Percentiles rank a stretch among this genome's conserved stretches.
Conservation (phyloP, 2,329 filamentous ascomycete genomes). For the Nemania sp. region DNA sequence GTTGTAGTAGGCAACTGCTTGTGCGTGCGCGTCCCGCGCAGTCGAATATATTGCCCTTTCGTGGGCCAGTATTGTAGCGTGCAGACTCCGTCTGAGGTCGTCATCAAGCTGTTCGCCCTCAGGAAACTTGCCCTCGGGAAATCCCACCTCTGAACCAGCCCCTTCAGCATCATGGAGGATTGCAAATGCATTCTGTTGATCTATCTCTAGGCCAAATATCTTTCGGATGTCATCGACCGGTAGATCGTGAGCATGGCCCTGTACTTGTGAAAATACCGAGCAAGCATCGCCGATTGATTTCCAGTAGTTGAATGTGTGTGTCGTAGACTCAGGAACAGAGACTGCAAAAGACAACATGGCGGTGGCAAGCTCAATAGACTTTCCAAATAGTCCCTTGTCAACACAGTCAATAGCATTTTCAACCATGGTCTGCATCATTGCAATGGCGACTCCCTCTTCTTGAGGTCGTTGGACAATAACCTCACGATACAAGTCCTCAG, state of each 20-base stretch:
- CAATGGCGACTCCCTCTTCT: slow-evolving; percentile 86
- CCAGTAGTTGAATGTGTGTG: slow-evolving; percentile 90
- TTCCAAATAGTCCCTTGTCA: slow-evolving; percentile 84
- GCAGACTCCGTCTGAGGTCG: slow-evolving; percentile 62
- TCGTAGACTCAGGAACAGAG: slow-evolving; percentile 61
- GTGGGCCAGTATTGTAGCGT: slow-evolving; percentile 78
- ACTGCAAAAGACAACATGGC: slow-evolving; percentile 71
- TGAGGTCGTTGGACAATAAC: slow-evolving; percentile 69
- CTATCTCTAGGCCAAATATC: slow-evolving; percentile 60
- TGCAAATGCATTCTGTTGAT: slow-evolving; percentile 58
- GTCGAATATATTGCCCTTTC: slow-evolving; percentile 81
- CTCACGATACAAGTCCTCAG: slow-evolving; percentile 73
- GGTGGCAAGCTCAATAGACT: slow-evolving; percentile 71
- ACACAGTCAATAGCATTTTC: slow-evolving; percentile 79
- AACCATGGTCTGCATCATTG: slow-evolving; percentile 83
- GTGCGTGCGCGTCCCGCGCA: slow-evolving; percentile 76
- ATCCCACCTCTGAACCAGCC: slow-evolving; percentile 50
- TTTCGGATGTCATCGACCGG: slow-evolving; percentile 60
- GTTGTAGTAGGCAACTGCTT: slow-evolving; percentile 97
- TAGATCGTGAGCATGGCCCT: slow-evolving; percentile 65
- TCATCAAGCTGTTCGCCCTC: slow-evolving; percentile 52
- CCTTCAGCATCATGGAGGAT: slow-evolving; percentile 72
- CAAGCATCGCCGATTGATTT: slow-evolving; percentile 89
- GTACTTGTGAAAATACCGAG: slow-evolving; percentile 78
- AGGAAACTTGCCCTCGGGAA: slow-evolving; percentile 49